Evolutionary conservation across 306 rosid genomes (phyloP), one percentile per base, ranked within the genome.

Genomic region (Adenanthera pavonina): DNA sequence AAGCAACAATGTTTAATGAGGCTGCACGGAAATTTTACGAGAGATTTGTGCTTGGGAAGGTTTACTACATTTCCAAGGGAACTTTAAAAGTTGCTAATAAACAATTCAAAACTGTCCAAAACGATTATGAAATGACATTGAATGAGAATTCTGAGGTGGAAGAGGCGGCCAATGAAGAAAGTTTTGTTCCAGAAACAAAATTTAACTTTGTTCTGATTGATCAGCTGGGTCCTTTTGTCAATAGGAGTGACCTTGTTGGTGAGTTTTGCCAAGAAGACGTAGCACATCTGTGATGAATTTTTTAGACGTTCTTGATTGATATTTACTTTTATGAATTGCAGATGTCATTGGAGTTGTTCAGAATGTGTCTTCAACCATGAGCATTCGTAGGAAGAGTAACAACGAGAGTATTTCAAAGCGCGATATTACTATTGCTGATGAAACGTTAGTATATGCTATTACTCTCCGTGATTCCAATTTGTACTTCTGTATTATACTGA

Each of bases 1-100:
- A 93, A 84, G 99, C 99, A 73, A 95, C 99, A 1, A 95, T 95
- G 99, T 95, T 95, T 81, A 95, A 95, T 61, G 94, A 88, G 52
- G 97, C 99, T 70, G 99, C 98, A 14, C 88, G 76, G 82, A 95
- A 92, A 69, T 95, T 93, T 82, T 92, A 44, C 84, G 98, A 92
- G 20, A 95, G 75, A 76, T 95, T 95, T 92, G 85, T 81, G 59
- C 43, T 90, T 35, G 99, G 99, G 49, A 95, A 92, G 87, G 98
- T 95, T 51, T 95, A 92, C 56, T 95, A 92, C 81, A 87, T 95
- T 79, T 95, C 98, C 67, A 95, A 78, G 81, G 99, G 99, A 14
- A 62, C 89, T 80, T 88, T 95, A 19, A 91, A 72, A 80, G 92
- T 95, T 82, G 99, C 99, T 8, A 95, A 95, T 85, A 95, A 95